These are phyloP conservation scores for Monilinia aucupariae DNA, from an alignment of 2,329 filamentous ascomycete genomes.

Conservation along the genomic window DNA sequence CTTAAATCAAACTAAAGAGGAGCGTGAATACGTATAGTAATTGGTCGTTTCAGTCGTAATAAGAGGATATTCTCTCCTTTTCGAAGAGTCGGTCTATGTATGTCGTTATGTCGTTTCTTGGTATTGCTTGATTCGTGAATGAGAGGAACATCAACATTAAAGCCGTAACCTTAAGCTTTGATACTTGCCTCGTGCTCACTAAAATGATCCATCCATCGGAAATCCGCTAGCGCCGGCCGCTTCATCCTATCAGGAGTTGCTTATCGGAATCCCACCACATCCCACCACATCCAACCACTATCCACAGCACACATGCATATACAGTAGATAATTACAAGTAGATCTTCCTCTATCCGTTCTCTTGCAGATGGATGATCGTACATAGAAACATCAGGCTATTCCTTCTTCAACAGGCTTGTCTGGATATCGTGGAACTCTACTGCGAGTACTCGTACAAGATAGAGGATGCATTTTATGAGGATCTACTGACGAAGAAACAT, in stretches of 20 bases:
- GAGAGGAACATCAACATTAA: conserved; percentile 13
- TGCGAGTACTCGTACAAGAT: not conserved
- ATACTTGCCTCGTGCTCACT: conserved; percentile 8
- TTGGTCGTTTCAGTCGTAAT: not conserved
- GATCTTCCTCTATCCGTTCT: conserved; percentile 4
- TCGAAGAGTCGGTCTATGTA: not conserved
- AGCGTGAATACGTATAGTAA: not conserved
- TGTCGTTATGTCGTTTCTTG: conserved; percentile 4
- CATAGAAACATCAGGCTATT: not conserved
- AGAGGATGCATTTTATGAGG: not conserved
- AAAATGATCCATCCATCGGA: not conserved
- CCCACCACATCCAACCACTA: too few relatives aligned
- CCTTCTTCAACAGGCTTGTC: not conserved
- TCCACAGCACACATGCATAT: not conserved
- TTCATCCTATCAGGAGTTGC: conserved; percentile 20
- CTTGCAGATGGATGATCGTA: conserved; percentile 1
- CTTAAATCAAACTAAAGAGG: not conserved
- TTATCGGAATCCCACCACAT: conserved; percentile 11
- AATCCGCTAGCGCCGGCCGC: conserved; percentile 19
- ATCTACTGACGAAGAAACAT: not conserved
- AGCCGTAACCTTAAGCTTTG: conserved; percentile 16
- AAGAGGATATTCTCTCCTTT: too few relatives aligned
- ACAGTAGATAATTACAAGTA: too few relatives aligned
- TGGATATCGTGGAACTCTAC: not conserved
- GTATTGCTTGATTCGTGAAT: conserved; percentile 5